Conservation (phyloP, 495 filamentous ascomycete species). For the Aspergillus steynii region DNA sequence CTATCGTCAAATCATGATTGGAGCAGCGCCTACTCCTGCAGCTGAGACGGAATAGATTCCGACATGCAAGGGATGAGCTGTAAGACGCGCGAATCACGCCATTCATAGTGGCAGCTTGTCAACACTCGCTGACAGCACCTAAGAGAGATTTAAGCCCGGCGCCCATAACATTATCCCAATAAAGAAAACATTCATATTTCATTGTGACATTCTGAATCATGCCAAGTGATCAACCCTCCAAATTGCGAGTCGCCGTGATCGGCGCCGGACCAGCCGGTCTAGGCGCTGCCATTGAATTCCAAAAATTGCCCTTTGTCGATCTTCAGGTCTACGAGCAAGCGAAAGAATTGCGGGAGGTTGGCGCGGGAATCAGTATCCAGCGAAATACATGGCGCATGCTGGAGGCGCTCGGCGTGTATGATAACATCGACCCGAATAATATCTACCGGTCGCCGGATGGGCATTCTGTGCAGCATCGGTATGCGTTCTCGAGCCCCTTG, state of each 20-base stretch:
- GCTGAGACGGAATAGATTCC: not conserved
- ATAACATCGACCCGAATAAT: conserved; percentile 20
- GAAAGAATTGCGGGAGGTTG: conserved; percentile 45
- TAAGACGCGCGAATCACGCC: not conserved
- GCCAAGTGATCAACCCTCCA: not conserved
- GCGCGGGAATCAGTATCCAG: conserved; percentile 49
- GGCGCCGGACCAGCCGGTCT: conserved; percentile 52
- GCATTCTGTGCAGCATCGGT: conserved; percentile 26
- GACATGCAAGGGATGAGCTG: not conserved
- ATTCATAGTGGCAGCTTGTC: not conserved
- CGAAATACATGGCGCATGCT: conserved; percentile 30
- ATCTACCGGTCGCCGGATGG: conserved; percentile 23
- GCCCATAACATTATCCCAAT: not conserved
- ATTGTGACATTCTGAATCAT: not conserved
- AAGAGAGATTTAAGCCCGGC: not conserved
- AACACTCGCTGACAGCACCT: not conserved
- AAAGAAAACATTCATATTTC: not conserved
- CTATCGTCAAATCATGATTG: not conserved
- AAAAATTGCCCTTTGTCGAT: conserved; percentile 42
- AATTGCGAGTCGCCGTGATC: conserved; percentile 37
- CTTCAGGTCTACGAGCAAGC: conserved; percentile 52
- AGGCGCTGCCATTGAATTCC: conserved; percentile 49
- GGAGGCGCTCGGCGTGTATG: conserved; percentile 21
- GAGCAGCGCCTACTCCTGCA: not conserved
- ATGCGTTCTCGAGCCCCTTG: not conserved